These are phyloP conservation scores for Spathaspora girioi DNA, from an alignment of 805 yeast genomes.

Conservation along the genomic window DNA sequence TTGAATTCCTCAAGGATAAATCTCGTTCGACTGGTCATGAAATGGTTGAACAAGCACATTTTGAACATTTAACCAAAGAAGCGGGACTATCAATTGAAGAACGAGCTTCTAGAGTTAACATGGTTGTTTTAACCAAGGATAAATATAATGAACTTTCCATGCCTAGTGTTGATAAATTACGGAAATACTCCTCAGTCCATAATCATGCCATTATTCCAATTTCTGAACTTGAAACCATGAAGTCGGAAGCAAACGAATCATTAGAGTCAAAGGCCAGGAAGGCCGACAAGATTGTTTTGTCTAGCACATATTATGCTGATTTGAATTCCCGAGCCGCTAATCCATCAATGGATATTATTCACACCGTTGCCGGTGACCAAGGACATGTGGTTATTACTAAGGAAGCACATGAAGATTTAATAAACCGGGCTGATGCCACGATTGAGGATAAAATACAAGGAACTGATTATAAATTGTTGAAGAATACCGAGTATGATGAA, in stretches of 20 bases:
- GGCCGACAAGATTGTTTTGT: slow-evolving; percentile 10
- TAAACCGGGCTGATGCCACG: neutral
- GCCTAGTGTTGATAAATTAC: slow-evolving; percentile 6
- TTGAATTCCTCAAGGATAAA: slow-evolving; percentile 11
- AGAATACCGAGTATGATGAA: slow-evolving; percentile 25
- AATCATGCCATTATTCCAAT: slow-evolving; percentile 11
- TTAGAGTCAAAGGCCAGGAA: slow-evolving; percentile 10
- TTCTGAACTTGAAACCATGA: slow-evolving; percentile 11
- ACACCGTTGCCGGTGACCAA: slow-evolving; percentile 1
- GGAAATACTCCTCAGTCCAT: neutral
- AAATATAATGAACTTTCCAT: slow-evolving; percentile 6
- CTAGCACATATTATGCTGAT: slow-evolving; percentile 15
- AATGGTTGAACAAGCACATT: slow-evolving; percentile 12
- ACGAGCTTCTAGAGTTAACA: slow-evolving; percentile 13
- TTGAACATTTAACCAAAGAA: slow-evolving; percentile 6
- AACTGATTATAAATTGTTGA: slow-evolving; percentile 10
- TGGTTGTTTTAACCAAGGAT: slow-evolving; percentile 10
- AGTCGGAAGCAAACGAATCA: slow-evolving; percentile 6
- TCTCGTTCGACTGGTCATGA: slow-evolving; percentile 10
- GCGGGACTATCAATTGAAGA: slow-evolving; percentile 12
- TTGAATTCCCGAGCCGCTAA: slow-evolving; percentile 16
- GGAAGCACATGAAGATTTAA: slow-evolving; percentile 7
- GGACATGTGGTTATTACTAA: slow-evolving; percentile 9
- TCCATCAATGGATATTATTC: slow-evolving; percentile 6
- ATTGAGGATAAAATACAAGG: slow-evolving; percentile 7